Percentiles rank a stretch among this genome's conserved stretches.
Evolutionary conservation across 257 asterid genomes (phyloP).

Genomic region (Solanum paucissectum): DNA sequence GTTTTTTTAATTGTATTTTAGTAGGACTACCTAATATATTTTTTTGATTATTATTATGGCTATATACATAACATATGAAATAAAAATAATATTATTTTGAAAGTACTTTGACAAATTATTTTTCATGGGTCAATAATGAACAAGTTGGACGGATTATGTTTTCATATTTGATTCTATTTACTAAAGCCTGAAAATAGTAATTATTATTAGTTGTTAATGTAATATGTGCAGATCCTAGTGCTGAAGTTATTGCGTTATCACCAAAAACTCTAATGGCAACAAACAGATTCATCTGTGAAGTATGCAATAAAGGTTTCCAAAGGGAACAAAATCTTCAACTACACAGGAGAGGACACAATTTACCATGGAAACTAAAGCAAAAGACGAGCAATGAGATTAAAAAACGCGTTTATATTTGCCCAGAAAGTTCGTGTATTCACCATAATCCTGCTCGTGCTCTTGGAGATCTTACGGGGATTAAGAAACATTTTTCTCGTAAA

Average conservation of each 20-base stretch:
- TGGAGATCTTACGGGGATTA: constrained; percentile 5
- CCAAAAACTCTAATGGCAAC: constrained; percentile 6
- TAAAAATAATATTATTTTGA: too few species aligned
- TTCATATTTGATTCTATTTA: not conserved
- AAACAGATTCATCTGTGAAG: constrained; percentile 4
- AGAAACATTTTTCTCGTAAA: constrained; percentile 3
- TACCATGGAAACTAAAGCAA: constrained; percentile 7
- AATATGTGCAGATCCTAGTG: not conserved
- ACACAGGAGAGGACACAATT: constrained; percentile 5
- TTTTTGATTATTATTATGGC: not conserved
- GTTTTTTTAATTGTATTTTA: too few species aligned
- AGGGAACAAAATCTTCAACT: constrained; percentile 9
- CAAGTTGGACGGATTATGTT: not conserved
- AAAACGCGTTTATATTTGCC: constrained; percentile 4
- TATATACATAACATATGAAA: too few species aligned
- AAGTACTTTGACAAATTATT: not conserved
- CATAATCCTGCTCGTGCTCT: constrained; percentile 3
- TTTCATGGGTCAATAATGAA: not conserved
- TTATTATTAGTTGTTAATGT: not conserved
- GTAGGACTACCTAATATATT: too few species aligned
- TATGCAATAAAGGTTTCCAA: constrained; percentile 4
- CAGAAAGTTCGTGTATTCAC: constrained; percentile 1
- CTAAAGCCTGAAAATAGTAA: too few species aligned
- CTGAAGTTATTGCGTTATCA: constrained; percentile 1
- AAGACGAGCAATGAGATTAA: not conserved